A percentile compares a stretch with the other conserved stretches of the same genome.
Evolutionary conservation across 192 early-diverging fungal genomes (phyloP).

Genomic region (Mortierella claussenii): DNA sequence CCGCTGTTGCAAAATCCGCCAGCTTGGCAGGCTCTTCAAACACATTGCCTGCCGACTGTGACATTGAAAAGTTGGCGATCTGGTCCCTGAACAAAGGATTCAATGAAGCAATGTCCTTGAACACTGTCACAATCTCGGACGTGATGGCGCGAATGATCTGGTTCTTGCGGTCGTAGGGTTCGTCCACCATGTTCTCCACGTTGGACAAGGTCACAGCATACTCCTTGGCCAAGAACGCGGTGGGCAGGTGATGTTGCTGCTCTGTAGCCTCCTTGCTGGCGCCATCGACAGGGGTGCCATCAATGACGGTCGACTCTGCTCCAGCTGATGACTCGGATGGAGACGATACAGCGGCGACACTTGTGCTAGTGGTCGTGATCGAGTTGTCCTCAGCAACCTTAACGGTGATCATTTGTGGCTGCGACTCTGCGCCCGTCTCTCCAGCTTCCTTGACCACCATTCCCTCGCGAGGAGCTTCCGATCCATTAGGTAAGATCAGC

Average conservation of each 20-base stretch:
- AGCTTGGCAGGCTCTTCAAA: slow-evolving; percentile 95
- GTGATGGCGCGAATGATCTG: slow-evolving; percentile 90
- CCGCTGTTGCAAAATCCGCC: slow-evolving; percentile 97
- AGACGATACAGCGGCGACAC: slow-evolving; percentile 7
- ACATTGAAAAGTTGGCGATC: slow-evolving; percentile 96
- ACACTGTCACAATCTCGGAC: slow-evolving; percentile 94
- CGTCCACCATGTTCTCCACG: slow-evolving; percentile 88
- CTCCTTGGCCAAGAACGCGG: slow-evolving; percentile 64
- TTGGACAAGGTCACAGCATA: slow-evolving; percentile 87
- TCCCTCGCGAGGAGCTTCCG: slow-evolving; percentile 43
- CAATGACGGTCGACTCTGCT: slow-evolving; percentile 23
- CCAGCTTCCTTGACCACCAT: slow-evolving; percentile 40
- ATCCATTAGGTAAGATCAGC: slow-evolving; percentile 41
- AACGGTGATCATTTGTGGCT: slow-evolving; percentile 13
- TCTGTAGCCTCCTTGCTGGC: slow-evolving; percentile 1
- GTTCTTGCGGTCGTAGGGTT: slow-evolving; percentile 87
- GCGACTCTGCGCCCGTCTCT: slow-evolving; percentile 15
- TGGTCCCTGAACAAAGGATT: slow-evolving; percentile 98
- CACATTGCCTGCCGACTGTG: slow-evolving; percentile 93
- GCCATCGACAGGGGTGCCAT: slow-evolving; percentile 21
- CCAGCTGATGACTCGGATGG: not conserved
- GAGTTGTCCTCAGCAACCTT: slow-evolving; percentile 30
- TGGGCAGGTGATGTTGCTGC: slow-evolving; percentile 27
- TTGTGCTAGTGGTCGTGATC: not conserved
- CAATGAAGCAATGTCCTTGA: slow-evolving; percentile 94